Evolutionary conservation across 345 rosid species (phyloP).

Genomic region (Eucalyptus brandiana): DNA sequence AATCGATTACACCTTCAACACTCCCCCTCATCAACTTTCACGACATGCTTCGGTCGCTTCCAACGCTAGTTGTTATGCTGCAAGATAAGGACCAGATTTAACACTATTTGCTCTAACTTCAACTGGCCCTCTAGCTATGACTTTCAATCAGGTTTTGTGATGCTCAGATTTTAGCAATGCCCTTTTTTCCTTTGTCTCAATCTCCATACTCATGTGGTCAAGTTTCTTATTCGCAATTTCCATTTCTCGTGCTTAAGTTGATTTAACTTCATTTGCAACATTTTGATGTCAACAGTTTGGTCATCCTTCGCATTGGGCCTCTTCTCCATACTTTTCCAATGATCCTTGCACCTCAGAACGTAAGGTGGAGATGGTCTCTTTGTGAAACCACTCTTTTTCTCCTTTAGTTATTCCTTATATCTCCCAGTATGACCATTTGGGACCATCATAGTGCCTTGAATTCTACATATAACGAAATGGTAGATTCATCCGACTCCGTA

Average conservation of each 20-base stretch:
- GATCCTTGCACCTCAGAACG: conserved; percentile 73
- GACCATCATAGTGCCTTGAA: conserved; percentile 22
- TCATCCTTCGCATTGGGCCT: neutral
- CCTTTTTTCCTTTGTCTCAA: conserved; percentile 10
- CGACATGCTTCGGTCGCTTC: conserved; percentile 10
- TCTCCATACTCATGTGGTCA: conserved; percentile 7
- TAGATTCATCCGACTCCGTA: too few relatives aligned
- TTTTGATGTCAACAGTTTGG: conserved; percentile 3
- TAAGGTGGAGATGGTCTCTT: conserved; percentile 76
- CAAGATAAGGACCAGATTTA: conserved; percentile 10
- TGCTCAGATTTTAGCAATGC: conserved; percentile 19
- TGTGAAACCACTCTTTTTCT: conserved; percentile 40
- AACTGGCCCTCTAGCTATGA: conserved; percentile 19
- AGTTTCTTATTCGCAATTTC: conserved; percentile 6
- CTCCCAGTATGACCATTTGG: conserved; percentile 29
- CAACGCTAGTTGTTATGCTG: conserved; percentile 7
- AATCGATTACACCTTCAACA: neutral
- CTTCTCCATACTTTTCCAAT: conserved; percentile 24
- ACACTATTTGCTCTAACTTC: conserved; percentile 9
- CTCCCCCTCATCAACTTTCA: neutral
- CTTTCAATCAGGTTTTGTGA: conserved; percentile 9
- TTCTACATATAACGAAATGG: too few relatives aligned
- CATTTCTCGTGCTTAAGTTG: conserved; percentile 5
- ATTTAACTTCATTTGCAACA: conserved; percentile 9
- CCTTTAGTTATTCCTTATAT: conserved; percentile 47